A percentile compares a stretch with the other conserved stretches of the same genome.
Conservation (phyloP, 106 monocot genomes). For the Dendrobium huoshanense region DNA sequence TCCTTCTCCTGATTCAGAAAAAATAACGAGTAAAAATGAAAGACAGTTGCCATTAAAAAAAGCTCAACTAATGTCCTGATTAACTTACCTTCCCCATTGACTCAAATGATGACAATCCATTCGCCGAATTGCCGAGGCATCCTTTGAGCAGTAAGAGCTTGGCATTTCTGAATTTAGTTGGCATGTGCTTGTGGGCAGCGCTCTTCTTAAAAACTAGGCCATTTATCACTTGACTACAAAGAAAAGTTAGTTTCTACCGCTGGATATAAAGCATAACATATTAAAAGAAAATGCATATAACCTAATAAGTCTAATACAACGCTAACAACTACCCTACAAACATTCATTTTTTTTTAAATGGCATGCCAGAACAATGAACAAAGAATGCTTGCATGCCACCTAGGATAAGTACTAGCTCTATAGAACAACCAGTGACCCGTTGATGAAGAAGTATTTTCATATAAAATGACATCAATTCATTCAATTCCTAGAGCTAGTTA, state of each 20-base stretch:
- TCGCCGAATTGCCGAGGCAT: constrained; percentile 48
- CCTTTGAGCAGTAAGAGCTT: constrained; percentile 66
- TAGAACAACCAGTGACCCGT: not conserved
- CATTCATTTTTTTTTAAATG: not conserved
- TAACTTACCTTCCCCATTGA: constrained; percentile 68
- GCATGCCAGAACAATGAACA: not conserved
- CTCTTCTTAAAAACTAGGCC: constrained; percentile 96
- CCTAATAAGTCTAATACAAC: not conserved
- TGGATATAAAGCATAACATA: not conserved
- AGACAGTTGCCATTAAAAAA: constrained; percentile 1
- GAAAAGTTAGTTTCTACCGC: constrained; percentile 14
- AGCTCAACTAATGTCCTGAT: not conserved
- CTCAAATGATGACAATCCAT: constrained; percentile 76
- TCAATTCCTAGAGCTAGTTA: not conserved
- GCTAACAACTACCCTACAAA: not conserved
- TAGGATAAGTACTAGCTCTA: not conserved
- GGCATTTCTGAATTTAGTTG: constrained; percentile 64
- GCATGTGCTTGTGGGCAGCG: constrained; percentile 96
- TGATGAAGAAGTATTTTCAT: not conserved
- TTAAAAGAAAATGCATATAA: not conserved
- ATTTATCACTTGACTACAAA: constrained; percentile 79
- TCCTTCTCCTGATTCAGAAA: constrained; percentile 52
- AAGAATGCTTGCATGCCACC: not conserved
- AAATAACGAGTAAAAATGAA: constrained; percentile 8
- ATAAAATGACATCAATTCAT: not conserved